phyloP scores from a whole-genome alignment of 2,329 filamentous ascomycete species.

The Ilyonectria sp. region DNA sequence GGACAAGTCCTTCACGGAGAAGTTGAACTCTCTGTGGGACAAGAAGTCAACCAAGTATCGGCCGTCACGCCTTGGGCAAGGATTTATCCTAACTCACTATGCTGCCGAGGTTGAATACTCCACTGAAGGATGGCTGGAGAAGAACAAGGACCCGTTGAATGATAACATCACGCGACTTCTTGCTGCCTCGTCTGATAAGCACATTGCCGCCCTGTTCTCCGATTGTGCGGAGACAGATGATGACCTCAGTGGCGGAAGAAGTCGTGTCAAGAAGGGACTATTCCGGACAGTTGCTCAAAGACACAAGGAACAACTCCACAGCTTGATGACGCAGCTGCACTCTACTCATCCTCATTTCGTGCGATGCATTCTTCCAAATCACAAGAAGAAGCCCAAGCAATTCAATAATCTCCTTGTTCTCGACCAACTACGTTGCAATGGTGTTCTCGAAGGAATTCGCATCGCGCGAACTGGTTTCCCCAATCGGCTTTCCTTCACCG shows the following conservation, averaged over 20 bases:
- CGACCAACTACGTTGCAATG: constrained; percentile 97
- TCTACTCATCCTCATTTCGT: constrained; percentile 99
- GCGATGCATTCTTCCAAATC: constrained; percentile 96
- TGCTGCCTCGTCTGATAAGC: constrained; percentile 84
- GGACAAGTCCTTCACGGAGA: constrained; percentile 97
- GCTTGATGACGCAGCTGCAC: constrained; percentile 92
- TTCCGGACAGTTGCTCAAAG: constrained; percentile 97
- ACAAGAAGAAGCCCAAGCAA: constrained; percentile 96
- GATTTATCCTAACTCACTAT: constrained; percentile 97
- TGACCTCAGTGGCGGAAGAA: constrained; percentile 76
- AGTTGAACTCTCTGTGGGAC: constrained; percentile 97
- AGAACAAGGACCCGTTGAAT: constrained; percentile 98
- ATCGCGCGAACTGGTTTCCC: constrained; percentile 98
- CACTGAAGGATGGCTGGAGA: constrained; percentile 95
- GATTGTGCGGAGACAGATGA: constrained; percentile 91
- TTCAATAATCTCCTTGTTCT: constrained; percentile 93
- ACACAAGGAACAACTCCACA: constrained; percentile 99
- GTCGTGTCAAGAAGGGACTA: constrained; percentile 94
- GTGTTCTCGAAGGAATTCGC: constrained; percentile 98
- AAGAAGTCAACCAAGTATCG: constrained; percentile 96
- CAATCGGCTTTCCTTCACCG: constrained; percentile 90
- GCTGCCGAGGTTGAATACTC: constrained; percentile 98
- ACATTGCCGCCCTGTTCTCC: constrained; percentile 86
- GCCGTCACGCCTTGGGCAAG: constrained; percentile 87
- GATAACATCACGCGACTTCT: constrained; percentile 95